Conservation (phyloP, 2,329 filamentous ascomycete genomes). For the Aspergillus latus region DNA sequence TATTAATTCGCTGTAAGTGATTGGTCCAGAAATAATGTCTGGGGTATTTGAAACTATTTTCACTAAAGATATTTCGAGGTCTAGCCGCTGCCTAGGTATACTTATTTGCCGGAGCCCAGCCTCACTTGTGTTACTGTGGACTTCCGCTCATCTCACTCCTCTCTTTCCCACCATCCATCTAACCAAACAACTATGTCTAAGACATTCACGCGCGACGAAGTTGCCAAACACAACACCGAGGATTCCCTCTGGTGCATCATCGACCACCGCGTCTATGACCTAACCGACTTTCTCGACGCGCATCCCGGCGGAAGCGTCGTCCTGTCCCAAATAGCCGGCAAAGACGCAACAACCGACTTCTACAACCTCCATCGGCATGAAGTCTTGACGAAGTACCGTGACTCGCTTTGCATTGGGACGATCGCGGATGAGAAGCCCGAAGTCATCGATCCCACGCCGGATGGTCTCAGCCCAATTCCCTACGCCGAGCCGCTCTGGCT, state of each 20-base stretch:
- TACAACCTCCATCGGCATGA: constrained; percentile 93
- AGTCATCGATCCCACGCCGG: constrained; percentile 67
- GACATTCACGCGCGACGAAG: constrained; percentile 55
- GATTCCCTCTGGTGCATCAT: constrained; percentile 81
- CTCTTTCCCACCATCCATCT: neutral
- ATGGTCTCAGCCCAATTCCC: constrained; percentile 73
- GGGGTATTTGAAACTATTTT: too few relatives aligned
- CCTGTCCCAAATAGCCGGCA: constrained; percentile 74
- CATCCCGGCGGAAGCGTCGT: constrained; percentile 82
- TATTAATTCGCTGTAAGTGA: neutral
- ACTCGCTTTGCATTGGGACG: constrained; percentile 71
- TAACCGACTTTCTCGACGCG: constrained; percentile 79
- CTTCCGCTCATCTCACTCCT: neutral
- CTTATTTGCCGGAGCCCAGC: neutral
- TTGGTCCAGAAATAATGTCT: neutral
- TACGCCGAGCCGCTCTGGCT: constrained; percentile 87
- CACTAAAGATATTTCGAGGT: too few relatives aligned
- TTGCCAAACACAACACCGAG: constrained; percentile 72
- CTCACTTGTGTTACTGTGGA: neutral
- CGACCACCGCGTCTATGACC: constrained; percentile 83
- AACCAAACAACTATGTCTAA: constrained; percentile 23
- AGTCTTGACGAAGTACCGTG: constrained; percentile 76
- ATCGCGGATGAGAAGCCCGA: constrained; percentile 72
- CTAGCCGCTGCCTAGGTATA: neutral
- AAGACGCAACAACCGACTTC: constrained; percentile 78